These are phyloP conservation scores for Penicillium expansum DNA, from an alignment of 2,329 filamentous ascomycete species.

Conservation along the genomic window DNA sequence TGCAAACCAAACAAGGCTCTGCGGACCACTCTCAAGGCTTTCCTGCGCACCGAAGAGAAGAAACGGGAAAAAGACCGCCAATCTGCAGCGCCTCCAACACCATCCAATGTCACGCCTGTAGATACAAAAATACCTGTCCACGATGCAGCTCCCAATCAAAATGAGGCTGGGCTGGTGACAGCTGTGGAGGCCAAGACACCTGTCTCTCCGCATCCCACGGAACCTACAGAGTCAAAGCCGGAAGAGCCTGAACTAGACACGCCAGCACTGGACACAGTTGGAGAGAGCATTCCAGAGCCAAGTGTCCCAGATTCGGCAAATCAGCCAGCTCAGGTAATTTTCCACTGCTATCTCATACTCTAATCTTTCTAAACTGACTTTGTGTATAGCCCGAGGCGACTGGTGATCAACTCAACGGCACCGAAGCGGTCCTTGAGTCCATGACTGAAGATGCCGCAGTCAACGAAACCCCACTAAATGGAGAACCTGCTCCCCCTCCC, in stretches of 20 bases:
- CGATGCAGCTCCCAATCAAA: slow-evolving; percentile 20
- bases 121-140: slow-evolving; percentile 18
- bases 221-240: slow-evolving; percentile 13
- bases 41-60: slow-evolving; percentile 86
- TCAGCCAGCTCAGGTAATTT: slow-evolving; percentile 20
- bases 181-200: slow-evolving; percentile 8
- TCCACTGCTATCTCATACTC: background rate
- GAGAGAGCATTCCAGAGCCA: slow-evolving; percentile 6
- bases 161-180: slow-evolving; percentile 16
- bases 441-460: slow-evolving; percentile 12
- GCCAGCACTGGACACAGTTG: slow-evolving; percentile 2
- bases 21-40: slow-evolving; percentile 89
- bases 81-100: slow-evolving; percentile 33
- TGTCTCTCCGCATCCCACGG: slow-evolving; percentile 2
- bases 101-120: slow-evolving; percentile 25
- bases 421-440: slow-evolving; percentile 12
- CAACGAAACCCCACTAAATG: background rate
- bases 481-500: background rate
- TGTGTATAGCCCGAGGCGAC: slow-evolving; percentile 14
- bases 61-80: slow-evolving; percentile 67
- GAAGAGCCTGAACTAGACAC: slow-evolving; percentile 9
- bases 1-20: slow-evolving; percentile 87
- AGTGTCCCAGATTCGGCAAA: slow-evolving; percentile 7
- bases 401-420: slow-evolving; percentile 9
- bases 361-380: background rate